phyloP scores from a whole-genome alignment of 2,329 filamentous ascomycete genomes.

The Amphichorda felina region DNA sequence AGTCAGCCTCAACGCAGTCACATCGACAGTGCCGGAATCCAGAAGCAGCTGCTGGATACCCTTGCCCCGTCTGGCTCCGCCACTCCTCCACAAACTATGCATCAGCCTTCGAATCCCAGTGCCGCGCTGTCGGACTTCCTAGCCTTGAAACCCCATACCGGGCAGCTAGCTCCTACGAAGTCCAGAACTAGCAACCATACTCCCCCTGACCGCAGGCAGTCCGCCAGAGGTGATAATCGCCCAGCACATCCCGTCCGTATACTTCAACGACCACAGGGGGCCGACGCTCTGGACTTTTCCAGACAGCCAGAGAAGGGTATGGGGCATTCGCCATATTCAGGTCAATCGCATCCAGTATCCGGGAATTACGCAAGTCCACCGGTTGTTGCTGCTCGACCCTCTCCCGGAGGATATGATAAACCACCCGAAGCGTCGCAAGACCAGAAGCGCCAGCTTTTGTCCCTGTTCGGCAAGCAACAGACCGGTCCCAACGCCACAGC shows the following conservation, averaged over 20 bases:
- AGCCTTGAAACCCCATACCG: neutral
- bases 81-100: neutral
- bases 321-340: slow-evolving; percentile 1
- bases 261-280: slow-evolving; percentile 20
- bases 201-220: neutral
- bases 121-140: slow-evolving; percentile 3
- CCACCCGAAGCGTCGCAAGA: slow-evolving; percentile 18
- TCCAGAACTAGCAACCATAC: neutral
- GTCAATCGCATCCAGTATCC: slow-evolving; percentile 1
- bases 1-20: neutral
- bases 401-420: slow-evolving; percentile 8
- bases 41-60: slow-evolving; percentile 1
- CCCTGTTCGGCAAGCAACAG: slow-evolving; percentile 41
- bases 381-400: slow-evolving; percentile 8
- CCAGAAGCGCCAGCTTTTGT: slow-evolving; percentile 38
- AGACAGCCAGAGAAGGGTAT: neutral
- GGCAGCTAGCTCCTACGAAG: neutral
- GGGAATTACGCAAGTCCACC: slow-evolving; percentile 9
- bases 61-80: neutral
- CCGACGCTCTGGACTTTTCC: slow-evolving; percentile 9
- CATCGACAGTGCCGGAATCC: neutral
- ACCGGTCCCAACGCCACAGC: slow-evolving; percentile 1
- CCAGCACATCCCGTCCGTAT: slow-evolving; percentile 13
- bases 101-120: neutral
- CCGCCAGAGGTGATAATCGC: slow-evolving; percentile 1